phyloP scores from a whole-genome alignment of 192 early-diverging fungal genomes.

The Podila epicladia region DNA sequence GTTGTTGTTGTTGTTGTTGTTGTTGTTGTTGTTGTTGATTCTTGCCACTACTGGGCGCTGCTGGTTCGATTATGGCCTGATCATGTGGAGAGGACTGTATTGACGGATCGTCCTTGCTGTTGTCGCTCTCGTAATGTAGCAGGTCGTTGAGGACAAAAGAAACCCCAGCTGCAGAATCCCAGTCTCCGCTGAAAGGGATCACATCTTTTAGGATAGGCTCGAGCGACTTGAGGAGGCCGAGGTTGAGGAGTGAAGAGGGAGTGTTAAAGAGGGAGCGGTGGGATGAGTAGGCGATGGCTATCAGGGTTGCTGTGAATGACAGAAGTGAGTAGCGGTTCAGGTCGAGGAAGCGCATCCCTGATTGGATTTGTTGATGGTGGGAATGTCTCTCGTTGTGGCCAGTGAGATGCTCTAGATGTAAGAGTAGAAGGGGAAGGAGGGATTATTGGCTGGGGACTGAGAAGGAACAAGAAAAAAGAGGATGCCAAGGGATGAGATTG shows the following conservation, averaged over 20 bases:
- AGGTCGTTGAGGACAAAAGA: constrained; percentile 18
- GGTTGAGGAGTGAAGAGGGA: constrained; percentile 44
- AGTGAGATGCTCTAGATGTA: background rate
- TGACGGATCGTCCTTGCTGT: background rate
- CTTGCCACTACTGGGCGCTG: background rate
- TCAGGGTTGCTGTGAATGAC: constrained; percentile 32
- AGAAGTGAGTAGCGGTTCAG: constrained; percentile 50
- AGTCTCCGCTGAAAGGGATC: constrained; percentile 28
- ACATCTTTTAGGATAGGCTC: constrained; percentile 51
- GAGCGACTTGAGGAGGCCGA: constrained; percentile 43
- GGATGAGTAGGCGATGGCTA: constrained; percentile 44
- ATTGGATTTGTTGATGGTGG: background rate
- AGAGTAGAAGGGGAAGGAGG: background rate
- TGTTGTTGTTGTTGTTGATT: constrained; percentile 9
- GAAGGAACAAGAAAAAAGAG: background rate
- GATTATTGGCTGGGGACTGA: background rate
- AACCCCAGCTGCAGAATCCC: constrained; percentile 9
- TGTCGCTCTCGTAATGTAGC: background rate
- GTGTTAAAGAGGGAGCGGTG: constrained; percentile 49
- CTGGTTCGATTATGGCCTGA: background rate
- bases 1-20: background rate
- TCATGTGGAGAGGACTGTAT: background rate
- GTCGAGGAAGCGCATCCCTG: constrained; percentile 49
- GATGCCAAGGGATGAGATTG: background rate
- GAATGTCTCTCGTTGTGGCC: background rate